These are phyloP conservation scores for Cryptosporidium tyzzeri DNA, from an alignment of 169 alveolate genomes.

Conservation along the genomic window DNA sequence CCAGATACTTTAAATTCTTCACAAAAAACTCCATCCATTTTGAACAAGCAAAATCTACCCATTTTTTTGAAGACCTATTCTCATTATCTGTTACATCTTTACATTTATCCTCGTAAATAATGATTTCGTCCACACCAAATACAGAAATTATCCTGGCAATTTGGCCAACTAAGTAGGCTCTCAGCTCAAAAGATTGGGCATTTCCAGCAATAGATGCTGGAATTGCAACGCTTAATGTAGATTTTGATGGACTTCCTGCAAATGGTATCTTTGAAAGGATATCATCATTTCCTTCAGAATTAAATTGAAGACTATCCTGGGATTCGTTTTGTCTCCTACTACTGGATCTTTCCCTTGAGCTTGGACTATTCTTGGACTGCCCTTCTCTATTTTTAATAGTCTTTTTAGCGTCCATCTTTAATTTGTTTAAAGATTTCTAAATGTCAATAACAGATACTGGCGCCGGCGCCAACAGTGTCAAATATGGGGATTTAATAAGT, in stretches of 20 bases:
- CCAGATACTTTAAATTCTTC: conserved; percentile 94
- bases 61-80: conserved; percentile 29
- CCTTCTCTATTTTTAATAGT: conserved; percentile 6
- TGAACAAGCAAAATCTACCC: conserved; percentile 73
- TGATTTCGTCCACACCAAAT: conserved; percentile 93
- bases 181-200: conserved; percentile 88
- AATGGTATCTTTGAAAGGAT: conserved; percentile 78
- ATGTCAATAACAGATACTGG: conserved; percentile 4
- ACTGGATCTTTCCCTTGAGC: neutral
- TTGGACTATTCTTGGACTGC: neutral
- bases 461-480: neutral
- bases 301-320: neutral
- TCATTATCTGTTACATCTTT: conserved; percentile 37
- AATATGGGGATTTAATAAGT: conserved; percentile 12
- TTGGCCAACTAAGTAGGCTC: conserved; percentile 91
- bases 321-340: neutral
- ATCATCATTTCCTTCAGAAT: neutral
- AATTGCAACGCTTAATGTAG: conserved; percentile 86
- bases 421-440: neutral
- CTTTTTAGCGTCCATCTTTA: conserved; percentile 4
- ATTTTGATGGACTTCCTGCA: conserved; percentile 81
- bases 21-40: conserved; percentile 89
- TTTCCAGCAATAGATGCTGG: conserved; percentile 87
- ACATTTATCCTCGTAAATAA: conserved; percentile 90
- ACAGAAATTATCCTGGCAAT: conserved; percentile 92